Evolutionary conservation across 1,284 basidiomycete species (phyloP), one percentile per base, ranked within the genome.

Genomic region (Puccinia novopanici): DNA sequence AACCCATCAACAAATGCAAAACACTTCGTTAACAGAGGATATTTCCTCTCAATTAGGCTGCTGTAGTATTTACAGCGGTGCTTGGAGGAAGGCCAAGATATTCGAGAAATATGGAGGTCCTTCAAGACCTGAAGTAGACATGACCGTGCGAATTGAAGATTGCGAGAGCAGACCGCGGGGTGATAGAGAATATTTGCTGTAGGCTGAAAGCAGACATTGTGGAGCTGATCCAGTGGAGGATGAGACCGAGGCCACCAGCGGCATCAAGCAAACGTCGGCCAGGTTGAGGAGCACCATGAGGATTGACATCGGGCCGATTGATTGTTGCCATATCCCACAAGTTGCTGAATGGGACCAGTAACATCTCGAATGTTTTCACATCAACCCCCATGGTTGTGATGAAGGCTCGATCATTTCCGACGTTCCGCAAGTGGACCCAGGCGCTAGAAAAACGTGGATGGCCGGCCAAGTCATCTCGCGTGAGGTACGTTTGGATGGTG

Each of bases 1-100:
- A 50, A 50, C 3, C 67, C 67, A 68, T 68, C 67, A 13, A 68
- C 19, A 42, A 68, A 68, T 27, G 37, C 67, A 68, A 68, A 68
- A 27, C 42, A 68, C 2, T 22, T 22, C 12, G 8, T 68, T n/a
- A 68, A 42, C 5, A 24, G 67, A 12, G 67, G 67, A 15, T 27
- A 27, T 68, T 50, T 48, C 6, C n/a, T n/a, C n/a, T n/a, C n/a
- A n/a, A n/a, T n/a, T n/a, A n/a, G n/a, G n/a, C n/a, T n/a, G n/a
- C n/a, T 15, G 42, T 68, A 68, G 37, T 15, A 10, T 5, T 19
- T 3, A 30, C 5, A 8, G 17, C 30, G 3, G 3, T 61, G 15
- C 19, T 61, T 24, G 4, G 50, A 52, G 6, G 8, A 12, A 13
- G 57, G 57, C 57, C 57, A 61, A 6, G 5, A 13, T 4, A 61